phyloP scores from a whole-genome alignment of 257 asterid genomes.

The Ocimum tenuiflorum region DNA sequence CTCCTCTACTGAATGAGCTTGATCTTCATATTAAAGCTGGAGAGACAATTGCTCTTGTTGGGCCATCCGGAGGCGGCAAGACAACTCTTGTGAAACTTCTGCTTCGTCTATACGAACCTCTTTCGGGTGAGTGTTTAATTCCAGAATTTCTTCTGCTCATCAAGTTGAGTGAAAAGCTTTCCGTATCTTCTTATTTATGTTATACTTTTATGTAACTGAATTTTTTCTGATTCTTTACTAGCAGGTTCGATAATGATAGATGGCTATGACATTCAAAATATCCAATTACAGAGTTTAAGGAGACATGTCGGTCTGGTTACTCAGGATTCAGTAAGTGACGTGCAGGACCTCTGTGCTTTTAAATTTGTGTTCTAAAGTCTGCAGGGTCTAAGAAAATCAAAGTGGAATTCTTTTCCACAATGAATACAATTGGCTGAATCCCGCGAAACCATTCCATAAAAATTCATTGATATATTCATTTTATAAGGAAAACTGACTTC shows the following conservation, averaged over 20 bases:
- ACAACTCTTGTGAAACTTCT: constrained; percentile 85
- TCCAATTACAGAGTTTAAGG: constrained; percentile 64
- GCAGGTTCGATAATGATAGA: constrained; percentile 66
- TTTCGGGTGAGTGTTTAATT: constrained; percentile 36
- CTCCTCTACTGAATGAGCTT: constrained; percentile 46
- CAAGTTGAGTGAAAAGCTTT: background rate
- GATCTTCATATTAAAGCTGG: constrained; percentile 77
- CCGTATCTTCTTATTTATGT: constrained; percentile 4
- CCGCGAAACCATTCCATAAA: too few species aligned
- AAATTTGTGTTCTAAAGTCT: background rate
- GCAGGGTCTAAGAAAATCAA: background rate
- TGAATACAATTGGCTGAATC: too few species aligned
- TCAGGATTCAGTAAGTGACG: constrained; percentile 69
- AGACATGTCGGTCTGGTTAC: constrained; percentile 78
- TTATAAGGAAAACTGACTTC: too few species aligned
- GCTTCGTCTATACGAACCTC: constrained; percentile 86
- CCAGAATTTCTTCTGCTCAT: background rate
- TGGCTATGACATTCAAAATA: constrained; percentile 51
- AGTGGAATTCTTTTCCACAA: too few species aligned
- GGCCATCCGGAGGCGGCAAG: constrained; percentile 98
- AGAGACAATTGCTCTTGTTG: constrained; percentile 81
- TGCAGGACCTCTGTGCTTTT: background rate
- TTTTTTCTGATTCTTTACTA: constrained; percentile 14
- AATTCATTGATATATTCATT: too few species aligned
- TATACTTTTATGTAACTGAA: background rate